Evolutionary conservation across 768 basidiomycete genomes (phyloP).

Genomic region (Xerocomellus amylosporus): DNA sequence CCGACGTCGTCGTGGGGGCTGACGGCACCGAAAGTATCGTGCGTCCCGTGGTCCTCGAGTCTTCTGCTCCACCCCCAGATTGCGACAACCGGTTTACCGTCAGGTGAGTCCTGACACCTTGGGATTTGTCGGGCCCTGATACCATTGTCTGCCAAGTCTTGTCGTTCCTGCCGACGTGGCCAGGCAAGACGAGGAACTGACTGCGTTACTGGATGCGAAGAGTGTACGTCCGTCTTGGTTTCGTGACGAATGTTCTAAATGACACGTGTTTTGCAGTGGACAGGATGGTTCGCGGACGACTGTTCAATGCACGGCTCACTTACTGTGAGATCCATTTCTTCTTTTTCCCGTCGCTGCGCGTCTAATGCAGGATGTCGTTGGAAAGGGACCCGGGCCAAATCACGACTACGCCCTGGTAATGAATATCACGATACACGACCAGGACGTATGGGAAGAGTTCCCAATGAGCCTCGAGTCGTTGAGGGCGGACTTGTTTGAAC

Average conservation of each 20-base stretch:
- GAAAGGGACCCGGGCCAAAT: conserved; percentile 11
- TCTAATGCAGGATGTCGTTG: not conserved
- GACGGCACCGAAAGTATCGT: conserved; percentile 54
- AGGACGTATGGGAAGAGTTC: not conserved
- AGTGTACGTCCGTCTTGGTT: conserved; percentile 5
- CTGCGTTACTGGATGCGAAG: conserved; percentile 1
- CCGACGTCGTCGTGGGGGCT: conserved; percentile 58
- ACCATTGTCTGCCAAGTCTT: conserved; percentile 4
- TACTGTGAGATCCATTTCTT: conserved; percentile 10
- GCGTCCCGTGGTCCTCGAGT: conserved; percentile 32
- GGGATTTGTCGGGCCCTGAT: not conserved
- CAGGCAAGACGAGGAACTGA: conserved; percentile 20
- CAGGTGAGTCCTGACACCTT: conserved; percentile 6
- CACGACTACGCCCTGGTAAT: conserved; percentile 18
- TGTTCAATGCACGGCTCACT: conserved; percentile 17
- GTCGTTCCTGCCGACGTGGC: conserved; percentile 15
- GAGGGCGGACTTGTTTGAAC: conserved; percentile 17
- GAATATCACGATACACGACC: not conserved
- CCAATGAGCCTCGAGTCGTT: conserved; percentile 16
- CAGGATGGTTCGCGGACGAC: conserved; percentile 23
- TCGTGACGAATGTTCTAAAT: not conserved
- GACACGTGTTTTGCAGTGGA: conserved; percentile 14
- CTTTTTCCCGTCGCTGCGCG: too few species aligned
- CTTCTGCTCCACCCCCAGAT: conserved; percentile 5
- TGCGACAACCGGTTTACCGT: conserved; percentile 15